Evolutionary conservation across 2,329 filamentous ascomycete species (phyloP).

Genomic region (Cadophora malorum): DNA sequence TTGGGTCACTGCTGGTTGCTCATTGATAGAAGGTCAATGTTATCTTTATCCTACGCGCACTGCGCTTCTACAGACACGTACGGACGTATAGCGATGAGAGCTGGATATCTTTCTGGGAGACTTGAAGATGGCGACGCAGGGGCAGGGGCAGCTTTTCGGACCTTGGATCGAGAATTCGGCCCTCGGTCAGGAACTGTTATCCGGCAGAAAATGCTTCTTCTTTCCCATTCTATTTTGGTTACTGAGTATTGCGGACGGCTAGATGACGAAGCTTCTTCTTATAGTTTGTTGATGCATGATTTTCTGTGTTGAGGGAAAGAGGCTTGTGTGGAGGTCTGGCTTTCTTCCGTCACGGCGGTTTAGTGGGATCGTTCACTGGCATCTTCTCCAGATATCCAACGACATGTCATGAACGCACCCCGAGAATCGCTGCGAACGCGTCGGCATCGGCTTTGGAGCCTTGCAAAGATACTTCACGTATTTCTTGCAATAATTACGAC

Average conservation of each 20-base stretch:
- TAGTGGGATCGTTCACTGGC: too few species aligned
- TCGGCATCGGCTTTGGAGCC: background rate
- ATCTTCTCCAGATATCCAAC: background rate
- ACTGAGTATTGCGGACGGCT: too few species aligned
- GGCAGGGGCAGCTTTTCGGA: constrained; percentile 2
- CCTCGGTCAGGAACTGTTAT: background rate
- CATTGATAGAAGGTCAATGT: background rate
- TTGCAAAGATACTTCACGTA: background rate
- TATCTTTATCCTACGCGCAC: background rate
- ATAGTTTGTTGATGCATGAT: background rate
- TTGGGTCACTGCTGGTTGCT: background rate
- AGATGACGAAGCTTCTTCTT: too few species aligned
- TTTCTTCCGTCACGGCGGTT: background rate
- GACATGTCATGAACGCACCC: background rate
- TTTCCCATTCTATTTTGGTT: too few species aligned
- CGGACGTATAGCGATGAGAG: background rate
- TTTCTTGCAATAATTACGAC: background rate
- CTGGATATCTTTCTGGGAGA: background rate
- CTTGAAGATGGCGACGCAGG: too few species aligned
- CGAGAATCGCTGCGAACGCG: background rate
- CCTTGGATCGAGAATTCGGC: background rate
- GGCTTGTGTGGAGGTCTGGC: background rate
- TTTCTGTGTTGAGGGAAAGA: background rate
- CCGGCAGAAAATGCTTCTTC: background rate
- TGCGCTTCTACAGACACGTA: background rate